Base-by-base conservation (phyloP, 768 basidiomycete species). In the Chalciporus piperatus region DNA sequence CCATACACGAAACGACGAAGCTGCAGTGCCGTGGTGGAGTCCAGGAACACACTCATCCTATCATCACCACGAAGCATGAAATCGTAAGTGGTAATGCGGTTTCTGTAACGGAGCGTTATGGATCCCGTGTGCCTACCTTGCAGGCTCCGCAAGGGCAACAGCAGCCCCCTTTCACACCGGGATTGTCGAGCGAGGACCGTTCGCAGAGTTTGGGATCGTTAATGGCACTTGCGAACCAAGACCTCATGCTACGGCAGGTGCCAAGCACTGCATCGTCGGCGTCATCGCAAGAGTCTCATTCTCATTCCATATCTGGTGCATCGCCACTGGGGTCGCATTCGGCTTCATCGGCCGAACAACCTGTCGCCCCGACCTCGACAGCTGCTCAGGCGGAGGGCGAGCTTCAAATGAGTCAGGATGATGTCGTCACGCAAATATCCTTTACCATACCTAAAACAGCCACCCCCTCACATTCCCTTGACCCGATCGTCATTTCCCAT, bases 401-500 rank as follows among this genome's bases (percentile, higher is more conserved):
- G 4, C 23, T 59, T 8, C 60, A 61, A 16, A 50, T 65, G 13
- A 66, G 72, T 10, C 61, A 70, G 23, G 60, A 70, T 27, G 87
- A 89, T 51, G 59, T 85, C 9, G 78, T 81, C 52, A 82, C 88
- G 1, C 78, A 76, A 30, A 70, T 93, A 38, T 72, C 76, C 42
- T 69, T 92, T 19, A 70, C 73, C 4, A 70, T 93, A 11, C 91
- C 91, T 0, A 59, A 72, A 5, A 77, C 74, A 7, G 67, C 77
- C 11, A 85, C 86, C 6, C 89, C 92, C 0, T 83, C 87, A 0
- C 91, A 93, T 54, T 50, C 73, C 6, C 74, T 89, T 28, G 87
- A 89, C 52, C 94, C 94, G 0, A 83, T 95, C 48, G 71, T 72
- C 17, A 76, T 93, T 19, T 76, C 76, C 2, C 92, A 98, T 70